Conservation (phyloP, 2,329 filamentous ascomycete species). For the Mycocentrospora acerina region DNA sequence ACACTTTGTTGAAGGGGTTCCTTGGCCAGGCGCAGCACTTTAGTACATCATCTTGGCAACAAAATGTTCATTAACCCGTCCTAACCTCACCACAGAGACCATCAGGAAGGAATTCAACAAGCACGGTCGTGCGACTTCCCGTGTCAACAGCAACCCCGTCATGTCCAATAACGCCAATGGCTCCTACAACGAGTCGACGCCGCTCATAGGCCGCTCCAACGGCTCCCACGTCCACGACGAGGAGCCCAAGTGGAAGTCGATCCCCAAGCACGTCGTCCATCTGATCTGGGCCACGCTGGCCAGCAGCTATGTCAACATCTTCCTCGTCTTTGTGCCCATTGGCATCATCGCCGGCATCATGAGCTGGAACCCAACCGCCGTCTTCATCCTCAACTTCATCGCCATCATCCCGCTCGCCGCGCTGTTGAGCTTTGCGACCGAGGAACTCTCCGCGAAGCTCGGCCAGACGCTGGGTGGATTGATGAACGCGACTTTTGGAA, state of each 20-base stretch:
- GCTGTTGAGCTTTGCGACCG: constrained; percentile 74
- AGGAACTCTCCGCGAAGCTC: constrained; percentile 71
- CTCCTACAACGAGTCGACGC: constrained; percentile 30
- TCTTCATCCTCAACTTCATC: constrained; percentile 78
- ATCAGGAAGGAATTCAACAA: constrained; percentile 39
- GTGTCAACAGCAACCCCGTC: constrained; percentile 5
- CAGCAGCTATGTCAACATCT: constrained; percentile 65
- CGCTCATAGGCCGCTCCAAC: constrained; percentile 25
- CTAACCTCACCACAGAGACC: too few species aligned
- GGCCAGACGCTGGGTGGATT: constrained; percentile 74
- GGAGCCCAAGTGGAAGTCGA: constrained; percentile 29
- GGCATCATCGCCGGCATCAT: constrained; percentile 67
- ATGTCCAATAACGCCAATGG: constrained; percentile 33
- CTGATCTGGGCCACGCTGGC: constrained; percentile 47
- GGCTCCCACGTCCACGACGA: constrained; percentile 7
- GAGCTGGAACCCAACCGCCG: constrained; percentile 64
- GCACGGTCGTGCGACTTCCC: constrained; percentile 24
- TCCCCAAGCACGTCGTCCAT: constrained; percentile 35
- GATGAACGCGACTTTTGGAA: constrained; percentile 76
- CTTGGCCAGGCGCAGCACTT: too few species aligned
- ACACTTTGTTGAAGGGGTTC: too few species aligned
- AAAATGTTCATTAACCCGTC: too few species aligned
- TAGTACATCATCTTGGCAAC: too few species aligned
- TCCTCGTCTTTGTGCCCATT: constrained; percentile 72
- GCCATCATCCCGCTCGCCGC: constrained; percentile 76